Percentiles rank a stretch among this genome's conserved stretches.
Evolutionary conservation across 2,329 filamentous ascomycete species (phyloP).

Genomic region (Capronia epimyces): DNA sequence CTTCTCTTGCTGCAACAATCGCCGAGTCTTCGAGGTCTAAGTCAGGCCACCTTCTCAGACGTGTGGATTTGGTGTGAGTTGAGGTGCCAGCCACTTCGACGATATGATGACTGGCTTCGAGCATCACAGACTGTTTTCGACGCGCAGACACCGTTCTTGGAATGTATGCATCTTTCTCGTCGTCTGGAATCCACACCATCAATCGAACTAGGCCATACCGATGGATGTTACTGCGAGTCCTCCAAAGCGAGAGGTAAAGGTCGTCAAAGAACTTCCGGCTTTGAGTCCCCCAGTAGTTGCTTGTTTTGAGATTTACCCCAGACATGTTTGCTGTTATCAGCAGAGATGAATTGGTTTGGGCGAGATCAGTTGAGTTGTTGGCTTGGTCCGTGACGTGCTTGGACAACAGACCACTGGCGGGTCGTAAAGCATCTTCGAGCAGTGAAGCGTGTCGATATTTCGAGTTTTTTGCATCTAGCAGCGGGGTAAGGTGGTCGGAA

Average conservation of each 20-base stretch:
- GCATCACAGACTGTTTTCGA: constrained; percentile 27
- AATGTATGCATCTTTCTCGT: constrained; percentile 55
- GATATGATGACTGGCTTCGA: constrained; percentile 22
- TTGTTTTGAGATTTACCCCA: constrained; percentile 36
- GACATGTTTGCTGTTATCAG: constrained; percentile 65
- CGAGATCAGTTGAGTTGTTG: constrained; percentile 32
- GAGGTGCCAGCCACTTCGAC: constrained; percentile 20
- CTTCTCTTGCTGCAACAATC: constrained; percentile 6
- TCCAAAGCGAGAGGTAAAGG: constrained; percentile 55
- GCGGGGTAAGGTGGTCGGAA: constrained; percentile 54
- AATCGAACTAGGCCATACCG: constrained; percentile 73
- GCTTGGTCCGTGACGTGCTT: constrained; percentile 32
- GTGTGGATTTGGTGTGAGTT: constrained; percentile 2
- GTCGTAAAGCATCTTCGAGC: constrained; percentile 39
- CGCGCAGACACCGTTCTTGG: constrained; percentile 55
- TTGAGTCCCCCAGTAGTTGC: constrained; percentile 54
- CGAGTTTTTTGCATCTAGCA: constrained; percentile 41
- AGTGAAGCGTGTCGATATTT: constrained; percentile 49
- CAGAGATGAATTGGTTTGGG: constrained; percentile 62
- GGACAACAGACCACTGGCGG: constrained; percentile 47
- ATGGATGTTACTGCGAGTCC: constrained; percentile 57
- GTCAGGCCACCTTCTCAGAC: constrained; percentile 13
- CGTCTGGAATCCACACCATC: constrained; percentile 64
- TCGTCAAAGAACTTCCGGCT: constrained; percentile 51
- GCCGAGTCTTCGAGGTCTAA: constrained; percentile 15